Base-by-base conservation (phyloP, 306 rosid genomes). In the Medicago arabica region DNA sequence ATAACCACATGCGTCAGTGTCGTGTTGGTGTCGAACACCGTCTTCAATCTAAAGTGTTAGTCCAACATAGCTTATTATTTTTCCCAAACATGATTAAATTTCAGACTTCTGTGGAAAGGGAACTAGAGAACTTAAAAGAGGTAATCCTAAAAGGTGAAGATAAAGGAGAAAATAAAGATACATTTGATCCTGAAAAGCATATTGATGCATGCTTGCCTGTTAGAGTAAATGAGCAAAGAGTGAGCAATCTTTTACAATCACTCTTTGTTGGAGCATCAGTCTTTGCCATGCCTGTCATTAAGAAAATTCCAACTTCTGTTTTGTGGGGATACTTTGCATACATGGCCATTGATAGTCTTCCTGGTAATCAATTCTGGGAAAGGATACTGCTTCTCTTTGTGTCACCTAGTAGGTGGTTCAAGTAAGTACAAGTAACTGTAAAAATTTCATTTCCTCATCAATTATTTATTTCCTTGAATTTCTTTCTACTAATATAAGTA, bases 321-420 rank as follows among this genome's bases (percentile, higher is more conserved):
- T 82, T 90, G n/a, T 93, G 98, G 98, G 97, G 98, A 51, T 93
- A 91, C 44, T 91, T 93, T 50, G 93, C 98, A 6, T 93, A 79
- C 81, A 93, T 91, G 97, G 97, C 98, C 72, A 89, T 91, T 21
- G 96, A 93, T 74, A 93, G 98, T 85, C 98, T 93, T 80, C 97
- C 97, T 0, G 96, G 97, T 23, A 93, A 89, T 69, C 97, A 93
- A 49, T 91, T 91, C 71, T 91, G 96, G 97, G 96, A 93, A 81
- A 91, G 97, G 69, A 69, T 88, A 44, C 53, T 88, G 44, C 84
- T 93, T 57, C 87, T 93, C 78, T 84, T 91, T 75, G 83, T 91
- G 21, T 49, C 90, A 13, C 93, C 93, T 46, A 72, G 84, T 31
- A 83, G 96, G 65, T 85, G 85, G 34, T 88, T 81, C 93, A 93